Base-by-base conservation (phyloP, 2,329 filamentous ascomycete genomes). In the Neofusicoccum kwambonambiense region DNA sequence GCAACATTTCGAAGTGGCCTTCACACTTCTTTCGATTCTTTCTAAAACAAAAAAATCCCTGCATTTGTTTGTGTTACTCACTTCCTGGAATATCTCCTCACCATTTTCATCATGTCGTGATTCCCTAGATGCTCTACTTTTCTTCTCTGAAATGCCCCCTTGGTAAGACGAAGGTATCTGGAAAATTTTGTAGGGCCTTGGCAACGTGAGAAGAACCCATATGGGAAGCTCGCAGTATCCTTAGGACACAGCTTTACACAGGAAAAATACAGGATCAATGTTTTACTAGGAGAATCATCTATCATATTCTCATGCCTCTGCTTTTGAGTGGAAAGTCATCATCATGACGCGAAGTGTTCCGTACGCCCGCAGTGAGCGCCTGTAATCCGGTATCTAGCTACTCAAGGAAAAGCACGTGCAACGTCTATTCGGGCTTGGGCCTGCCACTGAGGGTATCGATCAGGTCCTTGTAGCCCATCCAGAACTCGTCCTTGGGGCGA, bases 391-490 rank as follows among this genome's bases (percentile, higher is more conserved):
- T 63, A 54, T 52, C 50, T 52, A 63, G 61, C 49, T 47, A 52
- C 50, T 44, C 35, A 47, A 54, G 31, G 41, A 54, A 63, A 54
- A 37, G 35, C 19, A 37, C 50, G 39, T 45, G 54, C 17, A 42
- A 47, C 39, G n/a, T 27, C 50, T 56, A 63, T 27, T 54, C 37
- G 19, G 61, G 61, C 61, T 63, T 65, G 27, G 56, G 64, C 66
- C 92, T 84, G 2, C 93, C 94, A 58, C 90, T 91, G 37, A 99
- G 80, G 39, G 92, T 89, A 76, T 99, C 91, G 2, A 97, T 93
- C 34, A 92, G 87, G 57, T 89, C 84, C 78, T 92, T 91, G 77
- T 97, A 82, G 57, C 83, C 84, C 71, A 91, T 82, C 95, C 95
- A 99, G 82, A 92, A 93, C 70, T 95, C 91, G 63, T 87, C 80